Conservation (phyloP, 1,284 basidiomycete genomes). For the Phellinidium pouzarii region DNA sequence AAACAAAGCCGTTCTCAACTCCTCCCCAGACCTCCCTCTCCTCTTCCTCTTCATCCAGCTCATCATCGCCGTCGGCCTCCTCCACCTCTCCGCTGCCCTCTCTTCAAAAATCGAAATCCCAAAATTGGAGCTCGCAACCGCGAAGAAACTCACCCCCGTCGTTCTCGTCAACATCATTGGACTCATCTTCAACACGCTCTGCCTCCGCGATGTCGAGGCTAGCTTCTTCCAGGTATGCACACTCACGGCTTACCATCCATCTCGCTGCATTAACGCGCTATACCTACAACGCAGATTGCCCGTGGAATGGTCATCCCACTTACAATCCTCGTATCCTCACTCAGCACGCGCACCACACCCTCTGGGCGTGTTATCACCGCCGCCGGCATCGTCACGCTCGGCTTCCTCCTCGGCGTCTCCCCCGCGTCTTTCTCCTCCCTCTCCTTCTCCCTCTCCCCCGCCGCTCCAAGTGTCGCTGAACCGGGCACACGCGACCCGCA, state of each 20-base stretch:
- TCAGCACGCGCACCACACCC: conserved; percentile 42
- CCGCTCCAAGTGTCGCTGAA: conserved; percentile 18
- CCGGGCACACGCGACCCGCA: conserved; percentile 10
- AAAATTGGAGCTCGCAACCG: conserved; percentile 40
- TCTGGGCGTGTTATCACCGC: conserved; percentile 43
- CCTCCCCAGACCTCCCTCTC: conserved; percentile 59
- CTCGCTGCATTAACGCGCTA: not conserved
- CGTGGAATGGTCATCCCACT: conserved; percentile 70
- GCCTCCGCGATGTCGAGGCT: conserved; percentile 68
- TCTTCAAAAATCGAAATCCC: conserved; percentile 51
- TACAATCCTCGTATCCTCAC: conserved; percentile 59
- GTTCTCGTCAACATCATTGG: conserved; percentile 63
- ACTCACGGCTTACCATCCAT: no score
- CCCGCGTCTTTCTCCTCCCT: conserved; percentile 32
- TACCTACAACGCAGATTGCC: conserved; percentile 49
- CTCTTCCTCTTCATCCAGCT: conserved; percentile 66
- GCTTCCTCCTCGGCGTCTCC: conserved; percentile 59
- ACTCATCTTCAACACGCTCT: conserved; percentile 71
- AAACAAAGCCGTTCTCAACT: conserved; percentile 71
- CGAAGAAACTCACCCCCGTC: conserved; percentile 55
- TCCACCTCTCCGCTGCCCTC: conserved; percentile 43
- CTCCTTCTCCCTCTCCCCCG: conserved; percentile 22
- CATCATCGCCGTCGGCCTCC: conserved; percentile 56
- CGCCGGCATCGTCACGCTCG: conserved; percentile 49
- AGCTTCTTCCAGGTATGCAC: conserved; percentile 63